Conservation (phyloP, 176 grass and related monocot species). For the Thalia dealbata region DNA sequence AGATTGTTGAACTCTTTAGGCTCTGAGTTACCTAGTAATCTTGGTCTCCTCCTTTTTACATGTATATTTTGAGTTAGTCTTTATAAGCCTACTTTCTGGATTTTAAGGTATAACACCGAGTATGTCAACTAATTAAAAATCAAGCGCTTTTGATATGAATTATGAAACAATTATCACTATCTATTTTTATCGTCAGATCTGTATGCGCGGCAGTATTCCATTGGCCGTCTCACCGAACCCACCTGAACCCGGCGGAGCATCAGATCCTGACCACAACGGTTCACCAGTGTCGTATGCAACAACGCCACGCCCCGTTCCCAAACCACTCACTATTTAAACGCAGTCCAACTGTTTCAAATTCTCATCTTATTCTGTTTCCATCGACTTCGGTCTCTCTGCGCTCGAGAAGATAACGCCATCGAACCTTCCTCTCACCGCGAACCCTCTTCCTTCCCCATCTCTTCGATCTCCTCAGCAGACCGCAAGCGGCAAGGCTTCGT, state of each 20-base stretch:
- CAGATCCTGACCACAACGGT: not conserved
- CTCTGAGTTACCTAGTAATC: too few relatives aligned
- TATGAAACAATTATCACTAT: not conserved
- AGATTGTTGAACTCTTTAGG: too few relatives aligned
- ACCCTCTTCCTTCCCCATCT: not conserved
- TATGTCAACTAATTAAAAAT: not conserved
- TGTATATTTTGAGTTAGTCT: too few relatives aligned
- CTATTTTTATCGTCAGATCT: too few relatives aligned
- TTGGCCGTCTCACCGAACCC: not conserved
- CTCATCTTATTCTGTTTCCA: not conserved
- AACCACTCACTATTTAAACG: not conserved
- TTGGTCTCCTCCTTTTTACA: too few relatives aligned
- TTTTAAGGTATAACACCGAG: too few relatives aligned
- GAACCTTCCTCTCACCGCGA: not conserved
- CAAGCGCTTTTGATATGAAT: not conserved
- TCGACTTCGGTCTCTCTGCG: not conserved
- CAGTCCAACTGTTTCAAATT: slow-evolving; percentile 1
- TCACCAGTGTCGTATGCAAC: not conserved
- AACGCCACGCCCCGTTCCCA: not conserved
- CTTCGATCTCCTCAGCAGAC: not conserved
- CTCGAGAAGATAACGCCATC: not conserved
- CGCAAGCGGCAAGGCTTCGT: not conserved
- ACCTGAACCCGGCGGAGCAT: not conserved
- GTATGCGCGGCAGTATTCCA: not conserved
- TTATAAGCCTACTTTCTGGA: too few relatives aligned